These are phyloP conservation scores for Aeschynomene evenia DNA, from an alignment of 306 rosid species.

Conservation along the genomic window DNA sequence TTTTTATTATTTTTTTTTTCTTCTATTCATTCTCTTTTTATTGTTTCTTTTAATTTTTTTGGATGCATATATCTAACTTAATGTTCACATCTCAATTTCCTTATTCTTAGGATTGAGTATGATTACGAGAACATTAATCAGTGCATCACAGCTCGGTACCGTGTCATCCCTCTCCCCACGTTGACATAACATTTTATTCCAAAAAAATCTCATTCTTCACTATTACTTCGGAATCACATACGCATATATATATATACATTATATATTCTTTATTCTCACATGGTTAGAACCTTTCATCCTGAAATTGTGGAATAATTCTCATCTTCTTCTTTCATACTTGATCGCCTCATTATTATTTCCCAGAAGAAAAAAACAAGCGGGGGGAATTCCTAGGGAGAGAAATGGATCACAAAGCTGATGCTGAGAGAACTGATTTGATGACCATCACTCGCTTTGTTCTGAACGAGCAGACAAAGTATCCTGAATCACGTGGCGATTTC, in stretches of 20 bases:
- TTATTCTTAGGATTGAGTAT: not conserved
- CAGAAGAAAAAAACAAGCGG: conserved; percentile 9
- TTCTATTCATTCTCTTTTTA: too few species aligned
- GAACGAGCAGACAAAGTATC: conserved; percentile 72
- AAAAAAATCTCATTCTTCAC: not conserved
- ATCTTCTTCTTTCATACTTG: not conserved
- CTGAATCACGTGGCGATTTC: conserved; percentile 92
- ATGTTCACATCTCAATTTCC: too few species aligned
- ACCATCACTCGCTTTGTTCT: conserved; percentile 86
- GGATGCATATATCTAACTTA: too few species aligned
- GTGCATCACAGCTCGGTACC: not conserved
- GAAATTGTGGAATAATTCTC: not conserved
- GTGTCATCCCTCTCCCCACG: conserved; percentile 9
- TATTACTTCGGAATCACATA: not conserved
- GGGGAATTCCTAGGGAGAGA: conserved; percentile 7
- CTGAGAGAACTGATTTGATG: conserved; percentile 82
- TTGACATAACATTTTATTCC: not conserved
- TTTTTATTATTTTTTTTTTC: too few species aligned
- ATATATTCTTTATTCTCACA: not conserved
- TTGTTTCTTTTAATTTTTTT: too few species aligned
- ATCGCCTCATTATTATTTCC: not conserved
- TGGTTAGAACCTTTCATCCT: not conserved
- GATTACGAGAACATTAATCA: not conserved
- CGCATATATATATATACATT: not conserved
- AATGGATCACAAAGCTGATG: conserved; percentile 81